Evolutionary conservation across 2,329 filamentous ascomycete genomes (phyloP).

Genomic region (Aspergillus fumigatus): DNA sequence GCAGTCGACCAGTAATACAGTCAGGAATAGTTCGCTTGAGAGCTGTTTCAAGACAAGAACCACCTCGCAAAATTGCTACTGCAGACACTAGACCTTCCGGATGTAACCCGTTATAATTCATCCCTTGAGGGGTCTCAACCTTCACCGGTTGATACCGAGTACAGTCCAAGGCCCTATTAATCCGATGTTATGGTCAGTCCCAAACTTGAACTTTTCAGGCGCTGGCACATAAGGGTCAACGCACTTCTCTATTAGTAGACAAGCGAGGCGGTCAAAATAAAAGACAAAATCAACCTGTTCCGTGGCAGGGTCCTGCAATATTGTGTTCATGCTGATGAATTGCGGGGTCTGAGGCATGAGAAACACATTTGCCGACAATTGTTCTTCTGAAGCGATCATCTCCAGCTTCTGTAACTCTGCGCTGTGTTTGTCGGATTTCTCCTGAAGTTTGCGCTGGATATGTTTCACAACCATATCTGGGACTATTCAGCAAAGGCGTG

Average conservation of each 20-base stretch:
- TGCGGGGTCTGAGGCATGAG: constrained; percentile 74
- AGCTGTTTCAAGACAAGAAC: constrained; percentile 81
- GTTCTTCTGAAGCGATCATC: constrained; percentile 63
- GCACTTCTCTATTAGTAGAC: constrained; percentile 72
- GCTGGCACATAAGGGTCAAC: neutral
- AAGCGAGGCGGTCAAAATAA: constrained; percentile 86
- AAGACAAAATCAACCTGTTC: constrained; percentile 90
- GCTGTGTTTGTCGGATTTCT: constrained; percentile 81
- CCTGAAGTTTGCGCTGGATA: constrained; percentile 77
- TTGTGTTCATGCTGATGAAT: constrained; percentile 81
- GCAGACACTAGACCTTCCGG: constrained; percentile 73
- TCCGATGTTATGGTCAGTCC: constrained; percentile 1
- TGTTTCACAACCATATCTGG: constrained; percentile 88
- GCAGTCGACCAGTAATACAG: constrained; percentile 78
- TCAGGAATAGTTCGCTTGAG: constrained; percentile 88
- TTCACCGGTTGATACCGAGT: constrained; percentile 61
- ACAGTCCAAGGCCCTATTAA: constrained; percentile 66
- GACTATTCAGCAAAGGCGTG: constrained; percentile 2
- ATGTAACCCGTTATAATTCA: constrained; percentile 66
- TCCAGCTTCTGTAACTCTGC: constrained; percentile 74
- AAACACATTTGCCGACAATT: constrained; percentile 70
- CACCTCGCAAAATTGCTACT: constrained; percentile 82
- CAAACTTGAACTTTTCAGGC: neutral
- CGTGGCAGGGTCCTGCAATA: constrained; percentile 76
- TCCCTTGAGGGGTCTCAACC: constrained; percentile 67